A percentile compares a stretch with the other conserved stretches of the same genome.
These are phyloP conservation scores for Jasminum sambac DNA, from an alignment of 257 asterid genomes.

Conservation along the genomic window DNA sequence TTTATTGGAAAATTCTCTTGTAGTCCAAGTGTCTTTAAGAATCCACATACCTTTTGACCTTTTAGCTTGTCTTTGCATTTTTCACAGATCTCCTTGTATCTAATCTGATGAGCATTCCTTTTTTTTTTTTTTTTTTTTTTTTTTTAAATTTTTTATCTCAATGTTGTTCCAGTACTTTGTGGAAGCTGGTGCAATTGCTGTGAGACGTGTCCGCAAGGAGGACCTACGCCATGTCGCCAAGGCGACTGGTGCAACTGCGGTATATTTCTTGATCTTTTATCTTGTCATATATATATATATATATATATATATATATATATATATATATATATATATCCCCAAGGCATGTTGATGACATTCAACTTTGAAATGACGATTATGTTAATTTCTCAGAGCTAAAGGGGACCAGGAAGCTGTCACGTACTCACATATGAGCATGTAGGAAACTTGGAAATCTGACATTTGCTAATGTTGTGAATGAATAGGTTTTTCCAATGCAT, in stretches of 20 bases:
- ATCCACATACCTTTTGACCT: background rate
- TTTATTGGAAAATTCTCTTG: background rate
- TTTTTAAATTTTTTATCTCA: constrained; percentile 3
- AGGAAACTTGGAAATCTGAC: background rate
- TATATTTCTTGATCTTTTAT: constrained; percentile 32
- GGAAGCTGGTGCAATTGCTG: constrained; percentile 96
- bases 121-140: too few species aligned
- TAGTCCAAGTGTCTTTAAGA: background rate
- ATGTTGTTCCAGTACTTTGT: constrained; percentile 71
- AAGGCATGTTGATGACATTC: background rate
- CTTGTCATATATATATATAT: background rate
- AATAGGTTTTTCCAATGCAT: background rate
- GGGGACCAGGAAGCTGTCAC: constrained; percentile 2
- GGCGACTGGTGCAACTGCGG: constrained; percentile 94
- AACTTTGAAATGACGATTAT: background rate
- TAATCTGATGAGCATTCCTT: constrained; percentile 10
- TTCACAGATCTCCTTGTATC: constrained; percentile 8
- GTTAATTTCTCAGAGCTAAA: background rate
- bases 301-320: too few species aligned
- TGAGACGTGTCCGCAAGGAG: constrained; percentile 89
- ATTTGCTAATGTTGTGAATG: background rate
- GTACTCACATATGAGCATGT: background rate
- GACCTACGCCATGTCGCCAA: constrained; percentile 94
- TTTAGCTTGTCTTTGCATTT: background rate
- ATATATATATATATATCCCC: too few species aligned